phyloP scores from a whole-genome alignment of 2,329 filamentous ascomycete species.

The Eutypella sp. region DNA sequence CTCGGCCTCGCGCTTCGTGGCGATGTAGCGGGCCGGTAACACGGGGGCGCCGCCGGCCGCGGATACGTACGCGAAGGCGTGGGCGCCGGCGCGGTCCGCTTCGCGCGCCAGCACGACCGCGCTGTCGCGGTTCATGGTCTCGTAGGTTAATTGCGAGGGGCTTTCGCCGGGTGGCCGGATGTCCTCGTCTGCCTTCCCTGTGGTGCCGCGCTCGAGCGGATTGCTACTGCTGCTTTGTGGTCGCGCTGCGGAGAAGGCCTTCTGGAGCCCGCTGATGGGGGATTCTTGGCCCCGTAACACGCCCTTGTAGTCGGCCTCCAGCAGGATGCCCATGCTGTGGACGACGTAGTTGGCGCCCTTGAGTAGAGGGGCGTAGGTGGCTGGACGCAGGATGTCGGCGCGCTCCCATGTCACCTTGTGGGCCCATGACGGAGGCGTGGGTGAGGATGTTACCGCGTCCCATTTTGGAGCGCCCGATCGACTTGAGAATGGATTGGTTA shows the following conservation, averaged over 20 bases:
- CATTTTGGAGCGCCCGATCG: constrained; percentile 88
- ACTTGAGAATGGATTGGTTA: constrained; percentile 43
- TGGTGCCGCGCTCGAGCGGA: constrained; percentile 54
- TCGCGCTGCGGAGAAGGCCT: constrained; percentile 65
- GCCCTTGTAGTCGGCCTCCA: constrained; percentile 97
- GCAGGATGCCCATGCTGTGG: constrained; percentile 90
- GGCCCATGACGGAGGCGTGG: constrained; percentile 73
- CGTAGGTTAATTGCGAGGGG: constrained; percentile 84
- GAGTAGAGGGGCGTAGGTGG: constrained; percentile 72
- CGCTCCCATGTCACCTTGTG: constrained; percentile 79
- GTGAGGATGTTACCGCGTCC: constrained; percentile 69
- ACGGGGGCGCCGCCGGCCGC: constrained; percentile 82
- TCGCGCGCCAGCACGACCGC: constrained; percentile 80
- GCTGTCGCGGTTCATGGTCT: constrained; percentile 91
- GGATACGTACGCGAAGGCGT: constrained; percentile 81
- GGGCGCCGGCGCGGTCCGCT: constrained; percentile 58
- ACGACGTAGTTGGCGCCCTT: constrained; percentile 78
- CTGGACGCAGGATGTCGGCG: constrained; percentile 79
- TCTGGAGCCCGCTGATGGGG: constrained; percentile 69
- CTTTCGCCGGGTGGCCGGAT: constrained; percentile 62
- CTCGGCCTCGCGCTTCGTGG: constrained; percentile 89
- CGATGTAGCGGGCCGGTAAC: constrained; percentile 79
- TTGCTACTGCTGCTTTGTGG: constrained; percentile 46
- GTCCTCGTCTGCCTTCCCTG: constrained; percentile 43
- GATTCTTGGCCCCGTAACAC: constrained; percentile 80